Evolutionary conservation across 768 basidiomycete species (phyloP), one percentile per base, ranked within the genome.

Genomic region (Cystobasidiopsis lactophilus): DNA sequence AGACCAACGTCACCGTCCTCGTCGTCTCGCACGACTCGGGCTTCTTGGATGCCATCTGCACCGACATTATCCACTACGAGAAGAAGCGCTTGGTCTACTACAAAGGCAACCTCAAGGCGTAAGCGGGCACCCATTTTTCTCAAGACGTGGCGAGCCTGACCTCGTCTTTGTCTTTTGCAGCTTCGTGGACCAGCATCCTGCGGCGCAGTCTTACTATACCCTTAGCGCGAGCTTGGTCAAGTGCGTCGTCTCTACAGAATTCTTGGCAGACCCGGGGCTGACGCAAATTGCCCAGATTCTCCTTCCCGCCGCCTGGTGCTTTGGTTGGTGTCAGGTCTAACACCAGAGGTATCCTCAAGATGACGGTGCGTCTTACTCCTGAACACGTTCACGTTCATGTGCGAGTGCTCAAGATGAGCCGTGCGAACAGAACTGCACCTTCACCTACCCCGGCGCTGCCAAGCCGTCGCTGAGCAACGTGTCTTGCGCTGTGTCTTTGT

Each of bases 41-140:
- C 54, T 96, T 96, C 72, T 72, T 96, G 62, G 89, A 95, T 70
- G 79, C 82, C 68, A 78, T 93, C 51, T 89, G 88, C 54, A 85
- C 89, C 58, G 88, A 95, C 68, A 85, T 95, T 63, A 86, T 95
- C 57, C 89, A 93, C 71, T 96, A 93, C 69, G 88, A 93, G 70
- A 69, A 70, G 52, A 96, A 96, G 72, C 91, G 85, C 80, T 78
- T 96, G 58, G 85, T 79, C 41, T 91, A 86, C 70, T 95, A 95
- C 68, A 78, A 76, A 30, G 89, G 89, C 52, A 91, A 91, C 68
- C 76, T 96, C 31, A 84, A 84, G 38, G 69, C 75, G 33, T 61
- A 54, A 10, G 23, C 21, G 11, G n/a, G n/a, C n/a, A 5, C n/a
- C 19, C 35, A n/a, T 37, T 37, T 21, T 3, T 37, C 40, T 18